These are phyloP conservation scores for Ustilaginoidea virens DNA, from an alignment of 2,329 filamentous ascomycete species.

Conservation along the genomic window DNA sequence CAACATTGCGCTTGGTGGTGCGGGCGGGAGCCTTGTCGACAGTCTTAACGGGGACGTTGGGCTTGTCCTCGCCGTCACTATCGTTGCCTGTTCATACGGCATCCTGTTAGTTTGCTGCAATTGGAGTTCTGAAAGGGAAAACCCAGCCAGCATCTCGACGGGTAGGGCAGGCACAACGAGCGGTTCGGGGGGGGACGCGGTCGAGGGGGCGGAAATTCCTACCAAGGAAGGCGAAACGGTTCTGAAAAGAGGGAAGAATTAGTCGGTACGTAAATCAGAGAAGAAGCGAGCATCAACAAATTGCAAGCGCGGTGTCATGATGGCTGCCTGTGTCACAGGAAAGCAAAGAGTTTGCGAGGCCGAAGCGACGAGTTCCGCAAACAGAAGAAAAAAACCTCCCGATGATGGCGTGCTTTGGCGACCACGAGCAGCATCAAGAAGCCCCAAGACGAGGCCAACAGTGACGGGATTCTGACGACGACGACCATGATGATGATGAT, in stretches of 20 bases:
- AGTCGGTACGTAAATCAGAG: not conserved
- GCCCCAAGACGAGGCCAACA: not conserved
- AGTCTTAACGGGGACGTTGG: conserved; percentile 72
- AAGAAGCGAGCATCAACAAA: too few relatives aligned
- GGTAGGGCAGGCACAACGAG: not conserved
- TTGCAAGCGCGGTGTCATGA: too few relatives aligned
- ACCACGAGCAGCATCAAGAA: too few relatives aligned
- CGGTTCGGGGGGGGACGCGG: conserved; percentile 8
- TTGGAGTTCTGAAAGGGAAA: conserved; percentile 3
- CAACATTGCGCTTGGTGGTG: conserved; percentile 71
- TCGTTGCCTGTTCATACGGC: conserved; percentile 35
- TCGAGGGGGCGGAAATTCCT: conserved; percentile 26
- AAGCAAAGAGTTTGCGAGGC: too few relatives aligned
- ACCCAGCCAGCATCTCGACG: not conserved
- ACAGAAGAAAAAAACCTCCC: too few relatives aligned
- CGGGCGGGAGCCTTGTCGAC: conserved; percentile 70
- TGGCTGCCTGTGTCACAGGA: too few relatives aligned
- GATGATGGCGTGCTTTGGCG: too few relatives aligned
- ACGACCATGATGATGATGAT: not conserved
- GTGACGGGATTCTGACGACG: not conserved
- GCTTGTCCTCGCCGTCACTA: conserved; percentile 49
- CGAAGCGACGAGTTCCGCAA: conserved; percentile 1
- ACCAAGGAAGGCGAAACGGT: conserved; percentile 98
- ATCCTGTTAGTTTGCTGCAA: conserved; percentile 5
- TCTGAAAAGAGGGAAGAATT: conserved; percentile 35